A percentile compares a stretch with the other conserved stretches of the same genome.
phyloP scores from a whole-genome alignment of 805 yeast genomes.

The Blastobotrys parvus region DNA sequence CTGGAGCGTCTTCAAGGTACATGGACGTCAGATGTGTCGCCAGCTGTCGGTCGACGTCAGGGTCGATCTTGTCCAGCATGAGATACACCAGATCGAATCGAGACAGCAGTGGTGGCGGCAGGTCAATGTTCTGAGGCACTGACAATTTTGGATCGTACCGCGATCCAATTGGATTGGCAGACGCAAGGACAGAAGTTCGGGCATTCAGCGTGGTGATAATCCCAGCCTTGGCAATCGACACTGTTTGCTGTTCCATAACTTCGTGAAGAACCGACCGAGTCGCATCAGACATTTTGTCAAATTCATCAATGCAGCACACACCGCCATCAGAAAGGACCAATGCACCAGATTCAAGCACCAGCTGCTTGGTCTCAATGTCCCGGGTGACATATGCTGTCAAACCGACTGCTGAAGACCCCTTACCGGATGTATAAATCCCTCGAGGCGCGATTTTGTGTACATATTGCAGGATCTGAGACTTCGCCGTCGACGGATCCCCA shows the following conservation, averaged over 20 bases:
- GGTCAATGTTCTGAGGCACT: conserved; percentile 88
- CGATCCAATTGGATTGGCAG: conserved; percentile 96
- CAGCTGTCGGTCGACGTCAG: conserved; percentile 69
- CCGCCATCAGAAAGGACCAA: conserved; percentile 96
- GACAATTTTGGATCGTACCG: conserved; percentile 92
- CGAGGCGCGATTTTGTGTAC: conserved; percentile 97
- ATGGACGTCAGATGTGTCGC: conserved; percentile 86
- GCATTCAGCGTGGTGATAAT: conserved; percentile 96
- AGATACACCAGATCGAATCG: conserved; percentile 92
- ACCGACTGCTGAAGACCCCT: conserved; percentile 99
- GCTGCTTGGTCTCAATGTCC: conserved; percentile 86
- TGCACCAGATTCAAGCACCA: conserved; percentile 94
- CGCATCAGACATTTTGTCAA: conserved; percentile 93
- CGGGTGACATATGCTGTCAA: conserved; percentile 93
- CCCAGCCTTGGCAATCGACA: conserved; percentile 97
- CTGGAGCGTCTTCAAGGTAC: conserved; percentile 84
- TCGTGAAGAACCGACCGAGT: conserved; percentile 94
- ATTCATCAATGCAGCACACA: conserved; percentile 97
- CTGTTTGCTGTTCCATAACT: conserved; percentile 99
- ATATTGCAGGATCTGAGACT: conserved; percentile 87
- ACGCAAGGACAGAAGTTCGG: conserved; percentile 88
- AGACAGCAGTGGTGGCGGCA: conserved; percentile 92
- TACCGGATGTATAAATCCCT: conserved; percentile 97
- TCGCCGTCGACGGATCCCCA: conserved; percentile 98
- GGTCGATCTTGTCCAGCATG: conserved; percentile 88